Evolutionary conservation across 2,329 filamentous ascomycete species (phyloP), one percentile per base, ranked within the genome.

Genomic region (Fusarium fujikuroi): DNA sequence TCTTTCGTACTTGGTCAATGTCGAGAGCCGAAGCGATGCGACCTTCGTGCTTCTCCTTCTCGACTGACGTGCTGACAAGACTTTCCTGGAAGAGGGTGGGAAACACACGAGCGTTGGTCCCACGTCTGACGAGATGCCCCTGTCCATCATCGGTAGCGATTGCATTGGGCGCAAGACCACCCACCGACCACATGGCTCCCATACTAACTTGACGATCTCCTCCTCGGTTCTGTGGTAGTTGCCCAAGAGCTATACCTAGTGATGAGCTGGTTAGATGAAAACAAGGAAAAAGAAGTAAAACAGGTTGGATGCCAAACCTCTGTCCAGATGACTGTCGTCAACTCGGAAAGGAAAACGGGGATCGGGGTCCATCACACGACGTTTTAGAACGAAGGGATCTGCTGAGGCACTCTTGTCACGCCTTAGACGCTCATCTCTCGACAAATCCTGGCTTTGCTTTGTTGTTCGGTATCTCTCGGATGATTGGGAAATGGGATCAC

Each of bases 1-100:
- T 84, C 69, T 90, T 89, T 32, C 88, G 86, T 36, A 89, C 85
- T 50, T 90, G 90, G 78, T 97, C 91, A 68, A 98, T 87, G n/a
- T 93, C 89, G 58, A 98, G 86, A 6, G 96, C 96, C 21, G 92
- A 85, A 14, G 95, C 95, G 62, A 99, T 83, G 34, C 94, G 90
- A 44, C 89, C 88, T 76, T 93, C 90, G 78, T 97, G 93, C 59
- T 89, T 90, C 63, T 92, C 89, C 18, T 87, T 83, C 44, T 94
- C 90, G 42, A 93, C 89, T 42, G 89, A 86, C 3, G 85, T 79
- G 50, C 81, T 85, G 10, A 83, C 79, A 25, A 80, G 81, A 1
- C 79, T 67, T 10, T 79, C 80, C 1, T 84, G 81, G 62, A 90
- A 90, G 1, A 84, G 81, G n/a, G 86, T 87, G 0, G 85, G 84